Evolutionary conservation across 257 asterid genomes (phyloP).

Genomic region (Dorcoceras hygrometricum): DNA sequence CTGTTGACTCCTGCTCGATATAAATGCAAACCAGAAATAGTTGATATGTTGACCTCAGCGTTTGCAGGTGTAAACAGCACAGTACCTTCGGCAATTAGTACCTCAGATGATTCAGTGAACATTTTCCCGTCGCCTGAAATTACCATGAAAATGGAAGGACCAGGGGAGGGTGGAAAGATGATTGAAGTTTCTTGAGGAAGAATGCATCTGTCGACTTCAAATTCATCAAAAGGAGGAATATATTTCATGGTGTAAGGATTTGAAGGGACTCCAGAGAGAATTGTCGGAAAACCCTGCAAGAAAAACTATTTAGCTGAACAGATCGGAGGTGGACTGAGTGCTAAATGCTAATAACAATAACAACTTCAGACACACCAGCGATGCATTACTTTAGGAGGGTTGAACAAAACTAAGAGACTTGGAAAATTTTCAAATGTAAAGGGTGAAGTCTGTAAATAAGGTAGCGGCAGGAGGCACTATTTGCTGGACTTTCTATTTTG

Average conservation of each 20-base stretch:
- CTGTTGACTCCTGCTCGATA: constrained; percentile 87
- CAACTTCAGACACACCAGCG: not conserved
- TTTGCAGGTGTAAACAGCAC: constrained; percentile 70
- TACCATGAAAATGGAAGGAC: constrained; percentile 70
- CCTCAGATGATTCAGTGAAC: constrained; percentile 30
- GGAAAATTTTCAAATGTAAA: too few relatives aligned
- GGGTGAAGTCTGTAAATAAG: too few relatives aligned
- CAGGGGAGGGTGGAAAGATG: constrained; percentile 50
- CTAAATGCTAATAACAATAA: not conserved
- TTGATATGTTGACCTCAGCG: constrained; percentile 38
- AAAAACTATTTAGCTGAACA: constrained; percentile 10
- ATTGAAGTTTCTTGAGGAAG: constrained; percentile 55
- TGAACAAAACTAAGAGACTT: not conserved
- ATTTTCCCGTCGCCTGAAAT: constrained; percentile 61
- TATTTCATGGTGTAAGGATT: constrained; percentile 62
- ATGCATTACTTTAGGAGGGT: not conserved
- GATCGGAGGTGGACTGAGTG: not conserved
- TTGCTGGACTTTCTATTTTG: too few relatives aligned
- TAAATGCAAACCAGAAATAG: constrained; percentile 46
- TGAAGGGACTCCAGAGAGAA: constrained; percentile 54
- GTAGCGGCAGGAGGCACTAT: too few relatives aligned
- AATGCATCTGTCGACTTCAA: constrained; percentile 79
- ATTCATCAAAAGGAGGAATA: constrained; percentile 83
- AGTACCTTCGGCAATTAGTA: constrained; percentile 56
- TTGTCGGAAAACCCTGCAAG: constrained; percentile 66